Conservation (phyloP, 2,329 filamentous ascomycete genomes). For the Zalaria obscura region DNA sequence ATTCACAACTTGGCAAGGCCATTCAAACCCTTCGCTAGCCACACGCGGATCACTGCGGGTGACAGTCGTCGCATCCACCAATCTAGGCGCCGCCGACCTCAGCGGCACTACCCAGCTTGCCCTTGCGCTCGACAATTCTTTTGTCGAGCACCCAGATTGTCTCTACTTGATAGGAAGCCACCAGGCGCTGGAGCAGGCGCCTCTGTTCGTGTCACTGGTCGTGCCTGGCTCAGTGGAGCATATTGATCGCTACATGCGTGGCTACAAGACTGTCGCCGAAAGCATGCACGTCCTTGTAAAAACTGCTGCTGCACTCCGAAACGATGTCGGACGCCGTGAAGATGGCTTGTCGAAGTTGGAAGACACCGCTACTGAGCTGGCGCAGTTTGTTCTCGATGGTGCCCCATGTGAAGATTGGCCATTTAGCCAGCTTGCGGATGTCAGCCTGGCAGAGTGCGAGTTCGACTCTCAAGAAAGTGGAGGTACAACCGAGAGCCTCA, state of each 20-base stretch:
- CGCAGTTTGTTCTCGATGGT: slow-evolving; percentile 10
- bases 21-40: slow-evolving; percentile 5
- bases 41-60: neutral
- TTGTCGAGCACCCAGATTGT: neutral
- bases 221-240: slow-evolving; percentile 29
- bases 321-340: slow-evolving; percentile 19
- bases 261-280: slow-evolving; percentile 10
- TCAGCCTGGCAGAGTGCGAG: slow-evolving; percentile 2
- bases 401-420: slow-evolving; percentile 7
- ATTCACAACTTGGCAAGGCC: slow-evolving; percentile 1
- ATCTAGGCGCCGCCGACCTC: neutral
- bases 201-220: slow-evolving; percentile 22
- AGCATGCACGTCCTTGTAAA: slow-evolving; percentile 22
- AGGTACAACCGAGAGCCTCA: too few species aligned
- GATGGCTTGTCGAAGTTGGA: slow-evolving; percentile 12
- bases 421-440: slow-evolving; percentile 3
- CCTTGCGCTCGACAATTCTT: slow-evolving; percentile 2
- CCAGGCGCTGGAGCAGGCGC: neutral
- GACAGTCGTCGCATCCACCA: slow-evolving; percentile 1
- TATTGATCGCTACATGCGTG: slow-evolving; percentile 24
- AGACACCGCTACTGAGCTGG: slow-evolving; percentile 15
- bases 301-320: slow-evolving; percentile 19
- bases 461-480: neutral
- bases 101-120: neutral
- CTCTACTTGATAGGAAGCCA: neutral